Base-by-base conservation (phyloP, 345 rosid species). In the Salix purpurea region DNA sequence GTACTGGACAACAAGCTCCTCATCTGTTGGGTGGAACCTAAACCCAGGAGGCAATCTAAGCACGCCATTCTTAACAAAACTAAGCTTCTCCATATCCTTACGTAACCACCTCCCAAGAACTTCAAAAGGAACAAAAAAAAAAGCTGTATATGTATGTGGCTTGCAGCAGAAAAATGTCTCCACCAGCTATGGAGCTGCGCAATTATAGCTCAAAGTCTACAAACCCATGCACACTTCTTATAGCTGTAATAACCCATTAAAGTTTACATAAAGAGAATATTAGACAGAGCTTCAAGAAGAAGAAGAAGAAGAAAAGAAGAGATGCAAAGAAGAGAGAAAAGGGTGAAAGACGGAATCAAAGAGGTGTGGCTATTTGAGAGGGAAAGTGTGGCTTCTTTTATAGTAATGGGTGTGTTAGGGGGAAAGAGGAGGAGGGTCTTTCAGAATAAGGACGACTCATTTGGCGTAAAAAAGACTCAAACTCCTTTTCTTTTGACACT, bases 11-110 rank as follows among this genome's bases (percentile, higher is more conserved):
- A 95, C 90, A 34, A 95, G 86, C 88, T 95, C 97, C 77, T 95
- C 93, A 61, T 93, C 99, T 6, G 97, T 93, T 0, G 99, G 97
- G 77, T 95, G 99, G 84, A 95, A 92, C 26, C 99, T 84, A 65
- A 95, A 95, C 1, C 99, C 99, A 5, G 97, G 99, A 26, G 97
- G 97, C 76, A 95, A 79, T 72, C 90, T 91, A 16, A 91, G 66
- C 42, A 84, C 86, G 56, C 94, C 92, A 81, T 90, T 89, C 74
- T 85, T 93, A 11, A 86, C 81, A 69, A 82, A 86, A 85, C 71
- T 87, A 1, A 80, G 73, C 82, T 85, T 90, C 77, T 91, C 94
- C 95, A 69, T 69, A 88, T 89, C 65, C 65, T 69, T 60, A 37
- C 1, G 39, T 13, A 26, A 50, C 16, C 16, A 56, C 42, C 14